Evolutionary conservation across 352 stramenopile genomes (phyloP).

Genomic region (Peronospora destructor): DNA sequence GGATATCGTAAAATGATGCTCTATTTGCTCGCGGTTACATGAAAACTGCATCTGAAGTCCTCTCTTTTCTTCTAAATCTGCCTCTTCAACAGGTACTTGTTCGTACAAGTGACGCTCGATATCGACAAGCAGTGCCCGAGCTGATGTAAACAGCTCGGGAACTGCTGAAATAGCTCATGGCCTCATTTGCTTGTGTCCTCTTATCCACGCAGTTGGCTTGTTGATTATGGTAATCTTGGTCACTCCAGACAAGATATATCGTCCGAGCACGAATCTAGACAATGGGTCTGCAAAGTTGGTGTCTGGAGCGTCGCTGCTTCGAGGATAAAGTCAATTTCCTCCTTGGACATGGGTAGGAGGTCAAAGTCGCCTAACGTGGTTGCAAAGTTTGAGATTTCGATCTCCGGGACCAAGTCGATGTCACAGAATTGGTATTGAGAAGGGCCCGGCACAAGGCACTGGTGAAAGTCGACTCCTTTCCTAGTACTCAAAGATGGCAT

Average conservation of each 20-base stretch:
- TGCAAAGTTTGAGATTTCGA: slow-evolving; percentile 21
- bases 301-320: slow-evolving; percentile 28
- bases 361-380: slow-evolving; percentile 28
- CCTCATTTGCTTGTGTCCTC: not conserved
- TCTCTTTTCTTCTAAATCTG: slow-evolving; percentile 3
- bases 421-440: slow-evolving; percentile 16
- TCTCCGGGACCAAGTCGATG: slow-evolving; percentile 1
- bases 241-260: not conserved
- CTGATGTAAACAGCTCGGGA: not conserved
- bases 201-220: not conserved
- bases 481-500: slow-evolving; percentile 4
- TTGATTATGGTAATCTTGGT: not conserved
- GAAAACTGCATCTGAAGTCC: not conserved
- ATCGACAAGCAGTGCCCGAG: slow-evolving; percentile 3
- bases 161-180: not conserved
- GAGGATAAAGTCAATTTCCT: slow-evolving; percentile 42
- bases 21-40: too few relatives aligned
- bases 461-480: slow-evolving; percentile 19
- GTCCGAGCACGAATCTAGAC: slow-evolving; percentile 17
- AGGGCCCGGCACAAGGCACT: slow-evolving; percentile 16
- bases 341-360: slow-evolving; percentile 33
- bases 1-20: too few relatives aligned
- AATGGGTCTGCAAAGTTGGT: slow-evolving; percentile 14
- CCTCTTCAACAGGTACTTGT: slow-evolving; percentile 8
- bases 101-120: slow-evolving; percentile 1